Conservation (phyloP, 2,329 filamentous ascomycete genomes). For the Botryosphaeria dothidea region DNA sequence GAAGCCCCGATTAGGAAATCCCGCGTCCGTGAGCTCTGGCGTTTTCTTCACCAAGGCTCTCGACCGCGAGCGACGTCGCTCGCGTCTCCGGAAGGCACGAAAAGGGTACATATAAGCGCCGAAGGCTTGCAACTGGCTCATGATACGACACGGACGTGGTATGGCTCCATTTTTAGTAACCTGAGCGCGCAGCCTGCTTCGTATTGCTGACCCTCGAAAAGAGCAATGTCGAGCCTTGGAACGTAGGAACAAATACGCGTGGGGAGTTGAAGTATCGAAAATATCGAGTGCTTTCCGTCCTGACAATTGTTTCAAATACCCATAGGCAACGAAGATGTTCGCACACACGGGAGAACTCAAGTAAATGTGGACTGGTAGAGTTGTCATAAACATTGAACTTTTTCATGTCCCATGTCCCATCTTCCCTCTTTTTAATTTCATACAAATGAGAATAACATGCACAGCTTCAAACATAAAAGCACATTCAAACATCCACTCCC, state of each 20-base stretch:
- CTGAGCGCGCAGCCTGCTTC: not conserved
- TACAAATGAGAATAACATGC: not conserved
- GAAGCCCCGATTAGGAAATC: slow-evolving; percentile 6
- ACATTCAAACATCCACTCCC: too few species aligned
- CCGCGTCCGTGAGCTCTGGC: not conserved
- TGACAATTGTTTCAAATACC: too few species aligned
- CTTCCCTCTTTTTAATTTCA: not conserved
- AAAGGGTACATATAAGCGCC: not conserved
- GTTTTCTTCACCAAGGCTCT: not conserved
- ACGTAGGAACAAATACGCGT: too few species aligned
- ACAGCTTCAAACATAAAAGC: not conserved
- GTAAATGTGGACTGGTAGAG: too few species aligned
- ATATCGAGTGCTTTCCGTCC: too few species aligned
- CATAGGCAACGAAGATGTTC: too few species aligned
- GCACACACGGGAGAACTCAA: too few species aligned
- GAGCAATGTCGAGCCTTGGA: too few species aligned
- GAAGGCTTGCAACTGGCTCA: not conserved
- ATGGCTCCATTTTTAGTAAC: not conserved
- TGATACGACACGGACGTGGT: not conserved
- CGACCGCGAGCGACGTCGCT: not conserved
- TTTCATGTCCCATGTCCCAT: not conserved
- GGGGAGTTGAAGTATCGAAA: too few species aligned
- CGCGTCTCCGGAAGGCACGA: not conserved
- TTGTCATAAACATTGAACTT: too few species aligned
- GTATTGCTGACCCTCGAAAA: too few species aligned